phyloP scores from a whole-genome alignment of 352 stramenopile species.

The Phytophthora fragariae region DNA sequence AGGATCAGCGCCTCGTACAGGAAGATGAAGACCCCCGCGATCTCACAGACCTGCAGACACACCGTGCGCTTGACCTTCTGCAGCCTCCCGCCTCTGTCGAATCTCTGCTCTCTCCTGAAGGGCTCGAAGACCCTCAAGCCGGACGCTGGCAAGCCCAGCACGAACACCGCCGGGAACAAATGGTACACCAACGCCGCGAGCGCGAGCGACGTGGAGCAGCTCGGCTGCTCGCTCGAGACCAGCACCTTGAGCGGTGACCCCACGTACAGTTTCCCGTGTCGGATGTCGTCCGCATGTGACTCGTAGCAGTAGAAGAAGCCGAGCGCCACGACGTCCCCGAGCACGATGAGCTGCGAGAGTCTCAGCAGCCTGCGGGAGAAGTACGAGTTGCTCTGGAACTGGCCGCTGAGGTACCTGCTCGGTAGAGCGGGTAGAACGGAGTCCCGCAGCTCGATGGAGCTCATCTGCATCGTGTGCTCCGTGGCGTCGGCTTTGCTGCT shows the following conservation, averaged over 20 bases:
- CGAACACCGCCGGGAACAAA: conserved; percentile 64
- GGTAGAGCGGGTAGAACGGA: conserved; percentile 45
- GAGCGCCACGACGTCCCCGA: conserved; percentile 63
- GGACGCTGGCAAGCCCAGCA: conserved; percentile 71
- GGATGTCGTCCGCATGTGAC: conserved; percentile 29
- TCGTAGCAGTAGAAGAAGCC: conserved; percentile 70
- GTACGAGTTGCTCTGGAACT: conserved; percentile 86
- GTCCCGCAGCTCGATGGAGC: conserved; percentile 36
- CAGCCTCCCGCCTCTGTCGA: conserved; percentile 60
- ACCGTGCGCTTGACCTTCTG: conserved; percentile 85
- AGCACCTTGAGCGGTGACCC: conserved; percentile 48
- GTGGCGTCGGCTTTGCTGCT: conserved; percentile 33
- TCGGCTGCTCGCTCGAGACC: conserved; percentile 47
- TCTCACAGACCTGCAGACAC: conserved; percentile 79
- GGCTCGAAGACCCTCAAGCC: conserved; percentile 74
- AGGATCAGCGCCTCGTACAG: conserved; percentile 59
- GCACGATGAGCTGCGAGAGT: conserved; percentile 67
- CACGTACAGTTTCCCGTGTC: conserved; percentile 55
- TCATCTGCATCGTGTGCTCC: conserved; percentile 48
- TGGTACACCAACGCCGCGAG: conserved; percentile 77
- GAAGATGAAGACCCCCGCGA: conserved; percentile 68
- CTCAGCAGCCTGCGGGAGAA: conserved; percentile 72
- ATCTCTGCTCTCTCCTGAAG: conserved; percentile 73
- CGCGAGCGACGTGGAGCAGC: conserved; percentile 59
- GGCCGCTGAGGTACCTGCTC: conserved; percentile 52